A percentile compares a stretch with the other conserved stretches of the same genome.
Conservation (phyloP, 2,329 filamentous ascomycete species). For the Fusarium foetens region DNA sequence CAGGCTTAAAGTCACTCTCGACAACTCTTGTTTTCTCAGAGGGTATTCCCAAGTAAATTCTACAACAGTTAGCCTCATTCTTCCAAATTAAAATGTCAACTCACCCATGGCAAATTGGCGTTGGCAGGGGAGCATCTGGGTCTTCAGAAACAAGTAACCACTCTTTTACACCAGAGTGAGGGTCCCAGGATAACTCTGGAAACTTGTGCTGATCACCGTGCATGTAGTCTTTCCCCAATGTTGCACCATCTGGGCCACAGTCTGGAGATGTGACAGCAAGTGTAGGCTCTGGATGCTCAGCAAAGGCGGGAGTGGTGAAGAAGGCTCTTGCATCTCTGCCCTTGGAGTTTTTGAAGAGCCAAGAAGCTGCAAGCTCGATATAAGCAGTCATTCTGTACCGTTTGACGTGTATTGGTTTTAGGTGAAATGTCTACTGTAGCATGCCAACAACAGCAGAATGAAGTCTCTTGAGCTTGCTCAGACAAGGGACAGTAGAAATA, state of each 20-base stretch:
- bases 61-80: not conserved
- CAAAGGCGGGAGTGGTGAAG: constrained; percentile 50
- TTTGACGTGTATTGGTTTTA: not conserved
- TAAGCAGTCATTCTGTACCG: constrained; percentile 41
- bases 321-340: constrained; percentile 54
- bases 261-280: constrained; percentile 54
- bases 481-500: not conserved
- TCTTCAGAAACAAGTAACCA: constrained; percentile 61
- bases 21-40: constrained; percentile 29
- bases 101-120: constrained; percentile 58
- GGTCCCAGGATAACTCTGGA: constrained; percentile 55
- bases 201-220: constrained; percentile 52
- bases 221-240: constrained; percentile 52
- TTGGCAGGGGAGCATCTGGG: constrained; percentile 57
- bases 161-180: constrained; percentile 51
- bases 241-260: constrained; percentile 51
- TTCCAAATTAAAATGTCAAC: constrained; percentile 1
- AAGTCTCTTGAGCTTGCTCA: not conserved
- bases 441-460: not conserved
- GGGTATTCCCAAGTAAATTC: constrained; percentile 41
- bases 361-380: constrained; percentile 52
- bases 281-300: constrained; percentile 48
- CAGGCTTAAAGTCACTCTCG: constrained; percentile 51
- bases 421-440: not conserved
- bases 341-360: constrained; percentile 52